Conservation (phyloP, 164 flowering plant genomes). For the Sextonia rubra region DNA sequence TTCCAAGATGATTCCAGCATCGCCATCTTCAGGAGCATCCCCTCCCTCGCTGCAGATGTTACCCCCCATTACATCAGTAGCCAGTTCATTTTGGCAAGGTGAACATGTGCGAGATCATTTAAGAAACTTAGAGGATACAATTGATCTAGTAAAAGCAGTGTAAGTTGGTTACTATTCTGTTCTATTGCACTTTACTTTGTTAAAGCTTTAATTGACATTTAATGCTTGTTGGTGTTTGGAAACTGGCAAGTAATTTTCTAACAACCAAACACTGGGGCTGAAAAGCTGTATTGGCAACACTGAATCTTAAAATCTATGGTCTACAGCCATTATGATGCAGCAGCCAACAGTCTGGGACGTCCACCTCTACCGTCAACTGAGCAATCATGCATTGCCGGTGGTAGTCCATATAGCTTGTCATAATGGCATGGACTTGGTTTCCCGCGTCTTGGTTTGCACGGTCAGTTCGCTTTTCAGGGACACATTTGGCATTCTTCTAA, state of each 20-base stretch:
- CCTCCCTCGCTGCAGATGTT: conserved; percentile 33
- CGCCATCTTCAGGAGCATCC: conserved; percentile 23
- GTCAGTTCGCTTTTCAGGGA: no score
- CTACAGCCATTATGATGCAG: not conserved
- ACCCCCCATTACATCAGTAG: conserved; percentile 38
- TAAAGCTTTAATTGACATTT: not conserved
- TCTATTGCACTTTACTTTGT: not conserved
- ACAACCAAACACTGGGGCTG: no score
- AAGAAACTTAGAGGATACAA: conserved; percentile 42
- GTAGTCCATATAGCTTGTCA: no score
- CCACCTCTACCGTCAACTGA: no score
- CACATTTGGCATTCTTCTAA: no score
- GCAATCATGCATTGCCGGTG: no score
- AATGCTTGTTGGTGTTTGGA: not conserved
- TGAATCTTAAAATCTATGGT: not conserved
- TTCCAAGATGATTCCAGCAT: conserved; percentile 20
- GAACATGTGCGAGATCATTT: conserved; percentile 37
- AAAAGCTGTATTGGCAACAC: no score
- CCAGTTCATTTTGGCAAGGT: conserved; percentile 52
- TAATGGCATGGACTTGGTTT: no score
- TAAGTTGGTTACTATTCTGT: conserved; percentile 18
- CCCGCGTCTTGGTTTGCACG: no score
- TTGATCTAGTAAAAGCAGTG: conserved; percentile 57
- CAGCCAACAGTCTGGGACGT: not conserved
- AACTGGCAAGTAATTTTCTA: not conserved